phyloP scores from a whole-genome alignment of 2,329 filamentous ascomycete species.

The Pseudogymnoascus sp. region DNA sequence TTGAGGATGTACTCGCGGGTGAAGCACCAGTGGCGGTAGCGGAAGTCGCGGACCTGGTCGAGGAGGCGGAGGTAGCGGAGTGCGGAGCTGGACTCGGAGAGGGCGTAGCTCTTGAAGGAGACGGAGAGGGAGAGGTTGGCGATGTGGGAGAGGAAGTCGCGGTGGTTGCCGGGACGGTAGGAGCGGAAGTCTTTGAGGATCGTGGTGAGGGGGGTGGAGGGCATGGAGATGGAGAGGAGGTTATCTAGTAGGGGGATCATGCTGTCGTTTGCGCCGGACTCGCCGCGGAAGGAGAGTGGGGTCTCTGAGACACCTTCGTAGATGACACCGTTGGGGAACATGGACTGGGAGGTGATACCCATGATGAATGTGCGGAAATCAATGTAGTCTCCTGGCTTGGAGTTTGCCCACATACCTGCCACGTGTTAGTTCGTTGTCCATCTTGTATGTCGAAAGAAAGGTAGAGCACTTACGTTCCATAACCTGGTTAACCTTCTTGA shows the following conservation, averaged over 20 bases:
- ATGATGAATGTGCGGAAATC: constrained; percentile 96
- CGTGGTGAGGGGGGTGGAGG: constrained; percentile 76
- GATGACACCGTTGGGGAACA: constrained; percentile 88
- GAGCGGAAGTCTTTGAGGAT: constrained; percentile 83
- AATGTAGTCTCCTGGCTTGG: constrained; percentile 74
- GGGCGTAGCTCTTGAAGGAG: constrained; percentile 52
- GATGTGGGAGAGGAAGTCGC: constrained; percentile 73
- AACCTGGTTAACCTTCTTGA: constrained; percentile 64
- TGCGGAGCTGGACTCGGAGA: constrained; percentile 47
- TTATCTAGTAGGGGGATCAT: constrained; percentile 90
- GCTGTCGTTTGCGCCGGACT: constrained; percentile 88
- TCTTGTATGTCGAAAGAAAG: not conserved
- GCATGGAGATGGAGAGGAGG: constrained; percentile 79
- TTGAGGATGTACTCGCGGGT: constrained; percentile 79
- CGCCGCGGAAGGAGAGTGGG: constrained; percentile 77
- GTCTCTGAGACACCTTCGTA: constrained; percentile 77
- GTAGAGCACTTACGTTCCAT: constrained; percentile 58
- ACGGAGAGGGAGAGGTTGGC: constrained; percentile 41
- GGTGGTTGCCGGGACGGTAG: constrained; percentile 84
- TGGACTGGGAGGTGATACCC: constrained; percentile 84
- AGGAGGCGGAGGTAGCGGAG: constrained; percentile 59
- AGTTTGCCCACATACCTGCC: constrained; percentile 79
- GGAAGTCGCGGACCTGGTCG: constrained; percentile 71
- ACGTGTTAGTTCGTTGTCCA: constrained; percentile 21
- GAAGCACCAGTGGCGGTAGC: constrained; percentile 82